phyloP scores from a whole-genome alignment of 2,329 filamentous ascomycete species.

The Aspergillus uvarum region DNA sequence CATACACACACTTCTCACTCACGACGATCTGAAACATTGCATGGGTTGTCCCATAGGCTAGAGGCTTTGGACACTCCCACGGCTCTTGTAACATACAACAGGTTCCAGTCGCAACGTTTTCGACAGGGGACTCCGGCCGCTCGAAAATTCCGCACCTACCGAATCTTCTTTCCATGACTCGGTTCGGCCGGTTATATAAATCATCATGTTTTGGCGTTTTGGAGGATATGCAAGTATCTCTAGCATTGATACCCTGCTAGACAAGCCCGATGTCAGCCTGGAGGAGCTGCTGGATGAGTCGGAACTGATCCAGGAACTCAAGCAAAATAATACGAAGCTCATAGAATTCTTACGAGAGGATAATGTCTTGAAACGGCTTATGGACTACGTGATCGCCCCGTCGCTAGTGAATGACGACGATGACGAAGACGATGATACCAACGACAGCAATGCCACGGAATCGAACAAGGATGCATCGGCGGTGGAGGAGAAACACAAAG shows the following conservation, averaged over 20 bases:
- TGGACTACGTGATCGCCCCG: slow-evolving; percentile 88
- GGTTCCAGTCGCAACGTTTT: slow-evolving; percentile 27
- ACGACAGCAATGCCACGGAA: slow-evolving; percentile 39
- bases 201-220: slow-evolving; percentile 99
- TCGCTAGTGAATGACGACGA: slow-evolving; percentile 54
- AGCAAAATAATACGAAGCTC: slow-evolving; percentile 96
- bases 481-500: slow-evolving; percentile 41
- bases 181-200: slow-evolving; percentile 36
- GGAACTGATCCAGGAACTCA: slow-evolving; percentile 94
- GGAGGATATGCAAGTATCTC: slow-evolving; percentile 98
- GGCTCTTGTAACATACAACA: slow-evolving; percentile 28
- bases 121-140: slow-evolving; percentile 23
- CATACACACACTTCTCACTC: background rate
- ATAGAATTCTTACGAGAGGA: slow-evolving; percentile 94
- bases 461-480: slow-evolving; percentile 28
- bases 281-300: slow-evolving; percentile 96
- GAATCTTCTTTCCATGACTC: slow-evolving; percentile 37
- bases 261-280: slow-evolving; percentile 89
- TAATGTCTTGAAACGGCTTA: slow-evolving; percentile 75
- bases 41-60: slow-evolving; percentile 12
- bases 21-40: slow-evolving; percentile 4
- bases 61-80: slow-evolving; percentile 16
- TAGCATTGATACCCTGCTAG: slow-evolving; percentile 92
- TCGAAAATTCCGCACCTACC: slow-evolving; percentile 22
- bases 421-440: slow-evolving; percentile 53